Conservation (phyloP, 2,329 filamentous ascomycete genomes). For the Penicillium hesseltinei region DNA sequence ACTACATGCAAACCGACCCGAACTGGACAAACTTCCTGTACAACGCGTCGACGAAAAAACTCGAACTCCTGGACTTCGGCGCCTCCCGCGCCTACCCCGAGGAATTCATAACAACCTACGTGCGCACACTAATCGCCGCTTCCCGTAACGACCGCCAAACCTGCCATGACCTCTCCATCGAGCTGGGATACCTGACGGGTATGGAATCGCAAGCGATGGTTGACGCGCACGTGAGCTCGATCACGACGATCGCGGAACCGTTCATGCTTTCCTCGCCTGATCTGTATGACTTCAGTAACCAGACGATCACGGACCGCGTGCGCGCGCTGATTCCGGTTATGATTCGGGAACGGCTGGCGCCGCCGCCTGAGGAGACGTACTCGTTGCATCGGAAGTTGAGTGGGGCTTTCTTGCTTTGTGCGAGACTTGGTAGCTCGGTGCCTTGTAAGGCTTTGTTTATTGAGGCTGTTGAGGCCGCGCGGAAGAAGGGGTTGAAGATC, state of each 20-base stretch:
- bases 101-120: constrained; percentile 75
- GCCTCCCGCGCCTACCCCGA: constrained; percentile 82
- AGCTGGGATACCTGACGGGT: constrained; percentile 88
- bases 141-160: constrained; percentile 64
- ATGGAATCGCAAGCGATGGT: constrained; percentile 83
- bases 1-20: constrained; percentile 98
- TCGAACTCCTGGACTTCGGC: constrained; percentile 94
- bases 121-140: constrained; percentile 76
- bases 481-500: constrained; percentile 19
- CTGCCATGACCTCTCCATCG: constrained; percentile 67
- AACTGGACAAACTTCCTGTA: constrained; percentile 99
- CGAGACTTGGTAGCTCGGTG: constrained; percentile 78
- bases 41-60: constrained; percentile 66
- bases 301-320: constrained; percentile 95
- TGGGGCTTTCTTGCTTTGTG: constrained; percentile 90
- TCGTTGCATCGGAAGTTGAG: constrained; percentile 92
- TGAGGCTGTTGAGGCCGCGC: constrained; percentile 33
- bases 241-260: constrained; percentile 88
- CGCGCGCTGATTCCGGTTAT: constrained; percentile 86
- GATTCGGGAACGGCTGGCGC: constrained; percentile 81
- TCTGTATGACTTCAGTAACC: constrained; percentile 86
- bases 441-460: constrained; percentile 75
- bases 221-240: constrained; percentile 82
- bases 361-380: constrained; percentile 96
- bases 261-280: constrained; percentile 74